These are phyloP conservation scores for Phytophthora quininea DNA, from an alignment of 352 stramenopile genomes.

Conservation along the genomic window DNA sequence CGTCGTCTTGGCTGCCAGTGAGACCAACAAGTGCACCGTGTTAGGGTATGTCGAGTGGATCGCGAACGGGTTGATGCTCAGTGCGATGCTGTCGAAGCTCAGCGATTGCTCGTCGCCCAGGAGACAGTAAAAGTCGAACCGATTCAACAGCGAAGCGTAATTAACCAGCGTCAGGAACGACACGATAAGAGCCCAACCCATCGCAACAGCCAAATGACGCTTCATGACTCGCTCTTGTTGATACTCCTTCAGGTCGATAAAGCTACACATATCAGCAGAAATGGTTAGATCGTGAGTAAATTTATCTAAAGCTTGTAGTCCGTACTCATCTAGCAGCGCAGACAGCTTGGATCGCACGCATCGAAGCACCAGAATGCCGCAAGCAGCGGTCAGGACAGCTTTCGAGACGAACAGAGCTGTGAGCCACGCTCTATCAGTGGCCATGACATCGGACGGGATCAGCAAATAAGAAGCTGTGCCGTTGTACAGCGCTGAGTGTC, in stretches of 20 bases:
- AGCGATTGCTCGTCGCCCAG: conserved; percentile 20
- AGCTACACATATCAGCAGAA: conserved; percentile 36
- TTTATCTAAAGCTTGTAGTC: conserved; percentile 6
- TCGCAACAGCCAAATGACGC: conserved; percentile 42
- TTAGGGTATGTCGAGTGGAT: conserved; percentile 49
- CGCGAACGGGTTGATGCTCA: conserved; percentile 48
- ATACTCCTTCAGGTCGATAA: conserved; percentile 73
- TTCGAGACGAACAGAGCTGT: conserved; percentile 46
- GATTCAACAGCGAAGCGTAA: conserved; percentile 67
- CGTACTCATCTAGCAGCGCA: conserved; percentile 72
- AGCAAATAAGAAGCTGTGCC: conserved; percentile 34
- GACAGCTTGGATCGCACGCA: conserved; percentile 63
- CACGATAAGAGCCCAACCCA: conserved; percentile 45
- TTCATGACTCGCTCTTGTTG: conserved; percentile 59
- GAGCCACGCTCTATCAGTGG: conserved; percentile 60
- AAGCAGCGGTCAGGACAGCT: conserved; percentile 36
- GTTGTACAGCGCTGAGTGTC: conserved; percentile 7
- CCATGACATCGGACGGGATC: conserved; percentile 42
- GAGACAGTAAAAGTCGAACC: conserved; percentile 65
- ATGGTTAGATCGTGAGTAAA: neutral
- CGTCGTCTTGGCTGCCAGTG: conserved; percentile 54
- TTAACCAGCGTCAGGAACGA: conserved; percentile 59
- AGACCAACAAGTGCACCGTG: conserved; percentile 43
- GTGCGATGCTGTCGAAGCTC: conserved; percentile 44
- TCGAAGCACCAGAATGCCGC: conserved; percentile 38